Percentiles rank a stretch among this genome's conserved stretches.
These are phyloP conservation scores for Cadophora sp. DNA, from an alignment of 2,329 filamentous ascomycete species.

Conservation along the genomic window DNA sequence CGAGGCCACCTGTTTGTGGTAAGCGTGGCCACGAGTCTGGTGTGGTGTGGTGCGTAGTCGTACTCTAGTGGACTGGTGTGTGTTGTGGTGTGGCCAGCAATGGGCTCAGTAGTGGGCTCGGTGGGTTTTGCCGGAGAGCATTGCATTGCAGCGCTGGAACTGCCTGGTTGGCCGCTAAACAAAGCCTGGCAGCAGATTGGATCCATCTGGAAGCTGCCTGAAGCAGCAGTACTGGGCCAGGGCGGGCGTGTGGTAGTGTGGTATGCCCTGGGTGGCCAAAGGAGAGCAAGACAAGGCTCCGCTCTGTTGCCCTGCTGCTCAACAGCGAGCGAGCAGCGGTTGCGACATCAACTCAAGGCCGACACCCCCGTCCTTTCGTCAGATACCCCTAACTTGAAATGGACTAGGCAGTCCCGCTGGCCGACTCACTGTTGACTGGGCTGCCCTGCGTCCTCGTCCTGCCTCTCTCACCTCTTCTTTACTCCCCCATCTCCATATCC, in stretches of 20 bases:
- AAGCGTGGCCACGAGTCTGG: constrained; percentile 15
- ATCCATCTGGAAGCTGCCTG: constrained; percentile 14
- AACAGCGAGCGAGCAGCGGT: neutral
- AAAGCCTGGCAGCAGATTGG: constrained; percentile 14
- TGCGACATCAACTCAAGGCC: constrained; percentile 6
- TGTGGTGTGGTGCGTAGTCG: constrained; percentile 7
- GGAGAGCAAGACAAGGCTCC: neutral
- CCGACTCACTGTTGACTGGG: constrained; percentile 11
- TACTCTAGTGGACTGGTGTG: neutral
- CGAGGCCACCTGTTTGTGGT: neutral
- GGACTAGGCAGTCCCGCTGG: neutral
- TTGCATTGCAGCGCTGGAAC: neutral
- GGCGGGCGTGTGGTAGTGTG: neutral
- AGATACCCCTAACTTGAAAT: neutral
- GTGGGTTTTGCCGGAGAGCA: neutral
- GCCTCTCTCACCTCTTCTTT: neutral
- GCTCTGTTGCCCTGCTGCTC: neutral
- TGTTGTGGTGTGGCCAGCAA: too few relatives aligned
- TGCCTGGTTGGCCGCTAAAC: constrained; percentile 11
- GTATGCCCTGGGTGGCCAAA: neutral
- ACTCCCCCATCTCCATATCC: neutral
- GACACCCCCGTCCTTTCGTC: neutral
- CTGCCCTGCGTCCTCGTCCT: neutral
- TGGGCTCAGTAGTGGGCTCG: too few relatives aligned
- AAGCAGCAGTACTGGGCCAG: constrained; percentile 1